Evolutionary conservation across 2,329 filamentous ascomycete species (phyloP).

Genomic region (Fonsecaea erecta): DNA sequence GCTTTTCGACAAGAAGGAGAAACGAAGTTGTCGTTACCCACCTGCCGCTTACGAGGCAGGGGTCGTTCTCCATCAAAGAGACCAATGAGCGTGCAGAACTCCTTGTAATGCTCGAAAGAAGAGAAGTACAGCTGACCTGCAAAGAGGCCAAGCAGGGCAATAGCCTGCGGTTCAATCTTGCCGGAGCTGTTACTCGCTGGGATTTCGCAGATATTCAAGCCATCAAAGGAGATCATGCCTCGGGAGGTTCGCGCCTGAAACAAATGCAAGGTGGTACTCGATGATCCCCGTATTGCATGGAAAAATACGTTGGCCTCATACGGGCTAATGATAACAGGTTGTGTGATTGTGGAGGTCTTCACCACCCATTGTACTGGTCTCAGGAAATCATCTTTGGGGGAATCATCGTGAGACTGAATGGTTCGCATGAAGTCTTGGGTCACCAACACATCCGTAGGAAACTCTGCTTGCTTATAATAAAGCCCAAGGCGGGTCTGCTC

Average conservation of each 20-base stretch:
- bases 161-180: slow-evolving; percentile 40
- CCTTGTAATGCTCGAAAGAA: slow-evolving; percentile 58
- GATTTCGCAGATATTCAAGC: slow-evolving; percentile 52
- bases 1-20: slow-evolving; percentile 39
- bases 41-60: slow-evolving; percentile 35
- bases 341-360: slow-evolving; percentile 38
- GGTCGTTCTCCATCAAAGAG: slow-evolving; percentile 48
- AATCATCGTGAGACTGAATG: slow-evolving; percentile 40
- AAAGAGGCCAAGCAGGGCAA: slow-evolving; percentile 66
- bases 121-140: slow-evolving; percentile 69
- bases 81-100: slow-evolving; percentile 34
- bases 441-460: slow-evolving; percentile 51
- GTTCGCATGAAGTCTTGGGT: slow-evolving; percentile 59
- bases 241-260: slow-evolving; percentile 56
- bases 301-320: slow-evolving; percentile 63
- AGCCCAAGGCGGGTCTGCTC: slow-evolving; percentile 39
- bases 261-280: slow-evolving; percentile 53
- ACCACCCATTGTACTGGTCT: slow-evolving; percentile 62
- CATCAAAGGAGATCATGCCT: slow-evolving; percentile 50
- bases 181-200: slow-evolving; percentile 36
- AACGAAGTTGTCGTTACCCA: slow-evolving; percentile 39
- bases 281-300: slow-evolving; percentile 43
- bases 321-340: slow-evolving; percentile 63
- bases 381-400: slow-evolving; percentile 53
- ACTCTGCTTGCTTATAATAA: slow-evolving; percentile 35